These are phyloP conservation scores for Erysimum cheiranthoides DNA, from an alignment of 345 rosid species.

Conservation along the genomic window DNA sequence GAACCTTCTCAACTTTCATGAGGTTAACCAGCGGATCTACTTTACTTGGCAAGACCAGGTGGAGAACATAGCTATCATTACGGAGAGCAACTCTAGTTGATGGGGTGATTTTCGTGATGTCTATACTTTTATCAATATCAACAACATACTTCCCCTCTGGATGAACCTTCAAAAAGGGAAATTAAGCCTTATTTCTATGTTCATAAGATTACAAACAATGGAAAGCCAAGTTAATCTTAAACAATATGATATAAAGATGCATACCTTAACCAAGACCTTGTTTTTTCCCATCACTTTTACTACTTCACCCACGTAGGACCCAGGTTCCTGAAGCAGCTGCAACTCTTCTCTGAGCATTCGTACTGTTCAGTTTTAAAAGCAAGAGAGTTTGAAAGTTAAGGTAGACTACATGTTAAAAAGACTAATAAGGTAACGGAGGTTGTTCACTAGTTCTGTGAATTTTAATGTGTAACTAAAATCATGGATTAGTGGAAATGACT, in stretches of 20 bases:
- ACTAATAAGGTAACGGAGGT: too few relatives aligned
- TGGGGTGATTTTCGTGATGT: constrained; percentile 94
- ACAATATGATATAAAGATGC: background rate
- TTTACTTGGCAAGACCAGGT: constrained; percentile 88
- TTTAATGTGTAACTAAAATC: background rate
- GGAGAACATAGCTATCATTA: constrained; percentile 97
- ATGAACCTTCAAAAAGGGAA: constrained; percentile 67
- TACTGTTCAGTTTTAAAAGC: constrained; percentile 52
- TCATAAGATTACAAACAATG: background rate
- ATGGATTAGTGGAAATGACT: background rate
- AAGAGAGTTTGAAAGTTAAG: constrained; percentile 9
- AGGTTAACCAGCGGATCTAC: constrained; percentile 98
- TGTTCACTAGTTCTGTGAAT: too few relatives aligned
- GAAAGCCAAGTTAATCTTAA: background rate
- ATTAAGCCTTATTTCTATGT: constrained; percentile 7
- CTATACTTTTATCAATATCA: constrained; percentile 92
- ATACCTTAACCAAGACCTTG: constrained; percentile 93
- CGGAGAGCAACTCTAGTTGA: constrained; percentile 98
- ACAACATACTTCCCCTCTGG: constrained; percentile 99
- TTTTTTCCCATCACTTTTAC: constrained; percentile 99
- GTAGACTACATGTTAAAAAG: background rate
- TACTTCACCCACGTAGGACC: constrained; percentile 99
- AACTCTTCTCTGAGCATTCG: constrained; percentile 97
- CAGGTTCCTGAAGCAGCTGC: constrained; percentile 98
- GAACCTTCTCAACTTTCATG: constrained; percentile 99